A percentile compares a stretch with the other conserved stretches of the same genome.
Conservation (phyloP, 1,284 basidiomycete species). For the Cerrena zonata region DNA sequence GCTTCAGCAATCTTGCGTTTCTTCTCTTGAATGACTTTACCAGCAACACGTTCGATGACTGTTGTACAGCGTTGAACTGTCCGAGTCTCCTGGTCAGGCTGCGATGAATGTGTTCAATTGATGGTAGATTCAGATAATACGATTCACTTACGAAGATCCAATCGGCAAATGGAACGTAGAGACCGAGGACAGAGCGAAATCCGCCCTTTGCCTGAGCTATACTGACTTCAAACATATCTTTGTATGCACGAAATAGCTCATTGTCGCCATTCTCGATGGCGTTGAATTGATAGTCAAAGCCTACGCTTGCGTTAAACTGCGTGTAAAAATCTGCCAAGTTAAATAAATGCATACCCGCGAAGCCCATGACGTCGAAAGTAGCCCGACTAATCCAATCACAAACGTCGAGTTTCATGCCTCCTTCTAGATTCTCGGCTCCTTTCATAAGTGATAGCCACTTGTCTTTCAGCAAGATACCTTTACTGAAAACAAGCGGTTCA, state of each 20-base stretch:
- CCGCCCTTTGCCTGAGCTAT: slow-evolving; percentile 47
- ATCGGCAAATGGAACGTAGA: slow-evolving; percentile 59
- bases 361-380: slow-evolving; percentile 76
- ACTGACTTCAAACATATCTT: slow-evolving; percentile 73
- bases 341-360: slow-evolving; percentile 46
- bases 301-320: slow-evolving; percentile 31
- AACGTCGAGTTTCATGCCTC: slow-evolving; percentile 48
- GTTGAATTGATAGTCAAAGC: slow-evolving; percentile 75
- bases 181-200: slow-evolving; percentile 42
- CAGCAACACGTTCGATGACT: slow-evolving; percentile 61
- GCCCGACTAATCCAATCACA: slow-evolving; percentile 70
- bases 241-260: slow-evolving; percentile 70
- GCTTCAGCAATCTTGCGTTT: slow-evolving; percentile 59
- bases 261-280: slow-evolving; percentile 71
- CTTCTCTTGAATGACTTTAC: slow-evolving; percentile 66
- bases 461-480: slow-evolving; percentile 57
- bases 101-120: slow-evolving; percentile 2
- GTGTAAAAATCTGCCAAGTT: neutral
- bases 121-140: neutral
- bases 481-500: slow-evolving; percentile 63
- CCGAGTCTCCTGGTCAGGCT: slow-evolving; percentile 52
- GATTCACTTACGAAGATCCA: slow-evolving; percentile 49
- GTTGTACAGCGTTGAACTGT: slow-evolving; percentile 51
- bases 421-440: slow-evolving; percentile 15
- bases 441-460: slow-evolving; percentile 49